These are phyloP conservation scores for Hypoxylon cercidicola DNA, from an alignment of 495 filamentous ascomycete genomes.

Conservation along the genomic window DNA sequence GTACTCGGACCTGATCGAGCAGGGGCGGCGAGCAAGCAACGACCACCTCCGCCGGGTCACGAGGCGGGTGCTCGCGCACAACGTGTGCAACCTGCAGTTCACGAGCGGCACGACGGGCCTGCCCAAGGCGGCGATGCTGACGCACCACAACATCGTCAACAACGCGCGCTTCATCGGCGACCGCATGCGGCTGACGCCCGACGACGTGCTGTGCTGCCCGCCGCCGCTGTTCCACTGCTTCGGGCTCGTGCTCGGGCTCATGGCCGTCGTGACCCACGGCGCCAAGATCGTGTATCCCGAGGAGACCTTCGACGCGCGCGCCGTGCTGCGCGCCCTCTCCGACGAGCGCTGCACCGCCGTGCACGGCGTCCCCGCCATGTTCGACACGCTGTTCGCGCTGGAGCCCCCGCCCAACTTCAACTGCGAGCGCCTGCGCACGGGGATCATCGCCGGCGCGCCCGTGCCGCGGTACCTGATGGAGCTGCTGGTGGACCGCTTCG, in stretches of 20 bases:
- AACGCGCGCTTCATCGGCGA: conserved; percentile 76
- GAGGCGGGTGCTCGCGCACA: conserved; percentile 63
- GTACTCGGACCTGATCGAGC: conserved; percentile 61
- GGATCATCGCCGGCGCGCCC: conserved; percentile 75
- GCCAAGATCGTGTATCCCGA: conserved; percentile 73
- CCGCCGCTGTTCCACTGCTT: conserved; percentile 81
- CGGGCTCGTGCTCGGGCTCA: conserved; percentile 74
- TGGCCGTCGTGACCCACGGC: conserved; percentile 73
- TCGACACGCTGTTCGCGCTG: conserved; percentile 69
- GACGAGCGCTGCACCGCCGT: conserved; percentile 74
- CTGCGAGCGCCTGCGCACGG: conserved; percentile 68
- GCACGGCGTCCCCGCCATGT: conserved; percentile 80
- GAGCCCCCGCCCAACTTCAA: conserved; percentile 60
- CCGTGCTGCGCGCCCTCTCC: conserved; percentile 67
- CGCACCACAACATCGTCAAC: conserved; percentile 77
- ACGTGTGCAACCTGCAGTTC: conserved; percentile 77
- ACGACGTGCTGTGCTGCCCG: conserved; percentile 74
- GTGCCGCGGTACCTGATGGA: conserved; percentile 74
- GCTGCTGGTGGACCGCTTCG: conserved; percentile 65
- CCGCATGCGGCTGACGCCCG: conserved; percentile 70
- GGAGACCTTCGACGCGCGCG: conserved; percentile 69
- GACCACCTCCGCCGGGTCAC: conserved; percentile 48
- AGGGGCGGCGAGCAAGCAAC: conserved; percentile 51
- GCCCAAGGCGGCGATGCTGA: conserved; percentile 80
- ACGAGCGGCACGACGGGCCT: conserved; percentile 76